phyloP scores from a whole-genome alignment of 1,139 yeast genomes.

The Eremothecium coryli region DNA sequence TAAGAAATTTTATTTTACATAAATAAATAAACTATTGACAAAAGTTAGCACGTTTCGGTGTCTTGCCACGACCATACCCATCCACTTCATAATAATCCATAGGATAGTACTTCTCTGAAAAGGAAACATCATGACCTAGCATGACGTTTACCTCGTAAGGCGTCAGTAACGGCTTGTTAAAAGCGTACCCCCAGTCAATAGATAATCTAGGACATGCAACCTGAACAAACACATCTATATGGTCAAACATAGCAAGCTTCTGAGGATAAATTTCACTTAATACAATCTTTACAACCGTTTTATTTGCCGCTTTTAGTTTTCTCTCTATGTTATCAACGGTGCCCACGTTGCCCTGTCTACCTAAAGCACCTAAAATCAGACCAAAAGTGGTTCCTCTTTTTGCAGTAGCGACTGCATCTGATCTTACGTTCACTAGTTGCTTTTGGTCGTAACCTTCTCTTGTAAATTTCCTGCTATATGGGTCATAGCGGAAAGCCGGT shows the following conservation, averaged over 20 bases:
- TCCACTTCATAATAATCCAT: slow-evolving; percentile 91
- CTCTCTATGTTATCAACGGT: slow-evolving; percentile 61
- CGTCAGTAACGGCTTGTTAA: slow-evolving; percentile 79
- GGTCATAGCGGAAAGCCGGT: slow-evolving; percentile 91
- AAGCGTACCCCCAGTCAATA: slow-evolving; percentile 99
- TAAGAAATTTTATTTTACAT: not conserved
- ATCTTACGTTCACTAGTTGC: slow-evolving; percentile 66
- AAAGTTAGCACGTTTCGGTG: slow-evolving; percentile 37
- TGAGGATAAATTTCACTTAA: slow-evolving; percentile 90
- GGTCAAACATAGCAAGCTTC: slow-evolving; percentile 87
- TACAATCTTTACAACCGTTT: slow-evolving; percentile 69
- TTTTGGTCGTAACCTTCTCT: slow-evolving; percentile 79
- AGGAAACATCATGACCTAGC: slow-evolving; percentile 60
- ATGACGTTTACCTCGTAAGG: slow-evolving; percentile 96
- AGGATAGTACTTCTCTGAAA: slow-evolving; percentile 65
- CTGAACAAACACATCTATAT: slow-evolving; percentile 90
- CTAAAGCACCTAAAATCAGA: slow-evolving; percentile 85
- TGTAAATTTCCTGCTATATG: slow-evolving; percentile 85
- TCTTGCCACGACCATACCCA: slow-evolving; percentile 86
- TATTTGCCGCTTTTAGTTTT: slow-evolving; percentile 44
- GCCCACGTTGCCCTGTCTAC: slow-evolving; percentile 85
- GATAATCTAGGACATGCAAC: slow-evolving; percentile 96
- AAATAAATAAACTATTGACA: slow-evolving; percentile 1
- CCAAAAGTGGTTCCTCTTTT: slow-evolving; percentile 61
- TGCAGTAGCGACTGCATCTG: slow-evolving; percentile 62